These are phyloP conservation scores for Lepidium didymum DNA, from an alignment of 345 rosid genomes.

Conservation along the genomic window DNA sequence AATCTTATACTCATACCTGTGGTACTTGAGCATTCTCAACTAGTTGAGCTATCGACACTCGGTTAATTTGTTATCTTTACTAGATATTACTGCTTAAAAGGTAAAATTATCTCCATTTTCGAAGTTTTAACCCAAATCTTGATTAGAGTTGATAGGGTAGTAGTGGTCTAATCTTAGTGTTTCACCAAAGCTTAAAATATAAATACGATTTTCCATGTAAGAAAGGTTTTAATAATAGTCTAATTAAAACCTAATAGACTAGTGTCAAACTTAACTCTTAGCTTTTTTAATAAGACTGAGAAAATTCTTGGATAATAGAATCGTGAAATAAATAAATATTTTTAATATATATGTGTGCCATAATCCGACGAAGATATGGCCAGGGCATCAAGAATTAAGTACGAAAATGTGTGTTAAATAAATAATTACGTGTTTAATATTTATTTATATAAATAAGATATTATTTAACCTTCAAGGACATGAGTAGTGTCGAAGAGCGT, in stretches of 20 bases:
- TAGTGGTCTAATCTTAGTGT: neutral
- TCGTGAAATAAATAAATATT: neutral
- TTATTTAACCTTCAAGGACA: neutral
- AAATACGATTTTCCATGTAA: neutral
- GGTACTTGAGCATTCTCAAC: too few relatives aligned
- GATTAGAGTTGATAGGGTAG: neutral
- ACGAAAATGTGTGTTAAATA: neutral
- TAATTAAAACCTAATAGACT: neutral
- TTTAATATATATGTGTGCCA: neutral
- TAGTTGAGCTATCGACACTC: too few relatives aligned
- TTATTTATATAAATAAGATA: neutral
- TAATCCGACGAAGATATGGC: constrained; percentile 20
- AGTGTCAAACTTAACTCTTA: neutral
- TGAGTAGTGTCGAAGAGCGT: constrained; percentile 17
- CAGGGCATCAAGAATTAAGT: constrained; percentile 14
- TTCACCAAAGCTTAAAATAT: neutral
- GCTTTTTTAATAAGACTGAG: neutral
- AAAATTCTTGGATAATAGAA: neutral
- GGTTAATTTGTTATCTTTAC: too few relatives aligned
- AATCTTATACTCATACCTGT: too few relatives aligned
- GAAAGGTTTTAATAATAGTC: neutral
- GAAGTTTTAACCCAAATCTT: neutral
- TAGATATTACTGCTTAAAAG: too few relatives aligned
- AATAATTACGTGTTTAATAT: neutral
- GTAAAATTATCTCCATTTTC: neutral